Evolutionary conservation across 768 basidiomycete genomes (phyloP).

Genomic region (Pleurotus tuoliensis): DNA sequence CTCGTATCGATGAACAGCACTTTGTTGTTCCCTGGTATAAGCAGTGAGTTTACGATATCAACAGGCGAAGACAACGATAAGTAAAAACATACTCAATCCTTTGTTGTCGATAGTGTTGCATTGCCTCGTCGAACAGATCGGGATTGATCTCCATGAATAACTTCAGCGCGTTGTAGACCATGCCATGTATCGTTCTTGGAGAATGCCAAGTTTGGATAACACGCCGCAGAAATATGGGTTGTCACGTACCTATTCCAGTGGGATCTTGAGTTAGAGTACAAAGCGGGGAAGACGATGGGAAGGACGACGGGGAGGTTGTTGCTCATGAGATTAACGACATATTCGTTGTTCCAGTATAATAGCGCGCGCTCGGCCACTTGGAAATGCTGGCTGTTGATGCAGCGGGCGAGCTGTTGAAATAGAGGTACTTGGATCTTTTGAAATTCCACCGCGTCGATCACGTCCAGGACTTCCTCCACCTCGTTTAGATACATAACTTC

Average conservation of each 20-base stretch:
- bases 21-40: constrained; percentile 76
- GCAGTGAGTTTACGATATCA: background rate
- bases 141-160: constrained; percentile 99
- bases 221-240: background rate
- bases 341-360: constrained; percentile 99
- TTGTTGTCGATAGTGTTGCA: constrained; percentile 89
- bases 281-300: constrained; percentile 94
- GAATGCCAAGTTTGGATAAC: background rate
- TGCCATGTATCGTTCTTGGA: constrained; percentile 91
- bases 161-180: constrained; percentile 98
- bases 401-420: constrained; percentile 92
- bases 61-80: background rate
- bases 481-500: constrained; percentile 99
- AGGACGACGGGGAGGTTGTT: constrained; percentile 87
- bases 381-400: constrained; percentile 99
- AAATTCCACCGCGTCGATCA: constrained; percentile 95
- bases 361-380: constrained; percentile 97
- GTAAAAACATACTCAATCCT: constrained; percentile 72
- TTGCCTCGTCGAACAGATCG: constrained; percentile 88
- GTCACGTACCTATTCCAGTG: constrained; percentile 94
- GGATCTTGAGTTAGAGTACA: constrained; percentile 93
- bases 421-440: constrained; percentile 90
- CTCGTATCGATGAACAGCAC: constrained; percentile 79
- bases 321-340: constrained; percentile 98
- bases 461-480: constrained; percentile 97